phyloP scores from a whole-genome alignment of 768 basidiomycete species.

The Lactarius sanguifluus region DNA sequence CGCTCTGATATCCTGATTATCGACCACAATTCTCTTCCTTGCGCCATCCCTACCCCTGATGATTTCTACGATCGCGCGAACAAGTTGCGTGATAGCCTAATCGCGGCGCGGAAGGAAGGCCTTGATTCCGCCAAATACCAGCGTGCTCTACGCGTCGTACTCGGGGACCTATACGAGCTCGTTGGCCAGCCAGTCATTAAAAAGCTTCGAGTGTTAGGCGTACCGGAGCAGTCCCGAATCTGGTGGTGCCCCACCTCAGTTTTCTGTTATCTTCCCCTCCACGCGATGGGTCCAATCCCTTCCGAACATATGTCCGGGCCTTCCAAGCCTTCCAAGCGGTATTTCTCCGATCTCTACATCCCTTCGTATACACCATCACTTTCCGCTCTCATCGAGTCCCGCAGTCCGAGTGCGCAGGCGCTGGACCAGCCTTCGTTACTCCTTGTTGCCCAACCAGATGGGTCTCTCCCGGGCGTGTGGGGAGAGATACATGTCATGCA shows the following conservation, averaged over 20 bases:
- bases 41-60: no score
- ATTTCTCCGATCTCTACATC: constrained; percentile 14
- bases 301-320: not conserved
- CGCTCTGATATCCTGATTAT: no score
- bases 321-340: not conserved
- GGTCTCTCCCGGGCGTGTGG: not conserved
- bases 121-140: not conserved
- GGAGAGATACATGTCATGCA: not conserved
- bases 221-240: no score
- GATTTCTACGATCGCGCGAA: no score
- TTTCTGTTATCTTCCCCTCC: no score
- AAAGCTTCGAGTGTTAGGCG: no score
- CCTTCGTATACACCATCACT: constrained; percentile 3
- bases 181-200: not conserved
- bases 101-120: not conserved
- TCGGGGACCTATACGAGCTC: not conserved
- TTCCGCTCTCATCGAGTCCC: constrained; percentile 12
- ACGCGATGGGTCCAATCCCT: constrained; percentile 7
- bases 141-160: not conserved
- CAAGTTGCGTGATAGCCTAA: no score
- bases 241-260: no score
- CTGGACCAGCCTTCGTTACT: constrained; percentile 2
- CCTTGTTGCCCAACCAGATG: constrained; percentile 1
- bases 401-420: not conserved
- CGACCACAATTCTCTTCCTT: no score